These are phyloP conservation scores for Astrothelium subdiscretum DNA, from an alignment of 495 filamentous ascomycete species.

Conservation along the genomic window DNA sequence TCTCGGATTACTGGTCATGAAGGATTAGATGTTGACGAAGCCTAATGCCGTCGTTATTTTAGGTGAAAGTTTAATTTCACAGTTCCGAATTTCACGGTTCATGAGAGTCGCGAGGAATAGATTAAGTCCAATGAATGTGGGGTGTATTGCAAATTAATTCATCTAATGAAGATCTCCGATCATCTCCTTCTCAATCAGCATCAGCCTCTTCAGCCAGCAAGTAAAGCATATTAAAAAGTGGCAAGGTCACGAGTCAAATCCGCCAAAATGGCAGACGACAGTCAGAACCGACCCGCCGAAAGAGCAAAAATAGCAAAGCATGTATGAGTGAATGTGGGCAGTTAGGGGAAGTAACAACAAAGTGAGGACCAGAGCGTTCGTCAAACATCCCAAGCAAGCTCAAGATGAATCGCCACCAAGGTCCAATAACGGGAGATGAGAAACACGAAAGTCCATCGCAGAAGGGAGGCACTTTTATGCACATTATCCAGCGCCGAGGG, in stretches of 20 bases:
- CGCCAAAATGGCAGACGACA: conserved; percentile 16
- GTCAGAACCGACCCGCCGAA: conserved; percentile 20
- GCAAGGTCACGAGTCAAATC: conserved; percentile 24
- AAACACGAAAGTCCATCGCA: neutral
- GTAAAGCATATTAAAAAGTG: neutral
- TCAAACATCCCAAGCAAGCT: neutral
- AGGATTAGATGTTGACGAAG: no score
- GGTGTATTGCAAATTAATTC: neutral
- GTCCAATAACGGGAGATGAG: neutral
- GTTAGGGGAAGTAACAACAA: conserved; percentile 3
- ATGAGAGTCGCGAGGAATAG: no score
- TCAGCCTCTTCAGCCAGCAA: neutral
- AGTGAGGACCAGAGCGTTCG: conserved; percentile 1
- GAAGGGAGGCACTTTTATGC: neutral
- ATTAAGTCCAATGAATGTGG: neutral
- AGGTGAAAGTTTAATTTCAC: no score
- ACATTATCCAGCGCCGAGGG: neutral
- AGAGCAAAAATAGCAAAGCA: conserved; percentile 8
- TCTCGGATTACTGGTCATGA: no score
- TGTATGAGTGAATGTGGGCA: neutral
- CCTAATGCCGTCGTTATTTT: no score
- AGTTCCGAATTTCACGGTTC: no score
- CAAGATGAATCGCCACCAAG: conserved; percentile 11
- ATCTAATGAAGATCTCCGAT: neutral
- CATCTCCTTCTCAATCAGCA: neutral